phyloP scores from a whole-genome alignment of 371 early-diverging fungal species.

The Nematocida major region DNA sequence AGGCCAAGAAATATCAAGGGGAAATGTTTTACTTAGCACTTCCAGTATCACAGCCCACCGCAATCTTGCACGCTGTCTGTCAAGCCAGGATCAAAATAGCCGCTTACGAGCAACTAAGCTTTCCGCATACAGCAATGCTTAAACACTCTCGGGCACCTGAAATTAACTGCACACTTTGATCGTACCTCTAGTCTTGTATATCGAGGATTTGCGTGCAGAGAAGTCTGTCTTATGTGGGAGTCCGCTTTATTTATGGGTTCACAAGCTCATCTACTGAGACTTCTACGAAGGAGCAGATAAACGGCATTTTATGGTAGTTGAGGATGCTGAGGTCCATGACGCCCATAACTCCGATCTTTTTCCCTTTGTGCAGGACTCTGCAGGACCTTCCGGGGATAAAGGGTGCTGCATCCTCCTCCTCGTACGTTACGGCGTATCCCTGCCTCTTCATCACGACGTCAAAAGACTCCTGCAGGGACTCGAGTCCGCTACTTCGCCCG shows the following conservation, averaged over 20 bases:
- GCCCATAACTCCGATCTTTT: constrained; percentile 14
- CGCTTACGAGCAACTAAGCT: too few species aligned
- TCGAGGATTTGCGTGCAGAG: too few species aligned
- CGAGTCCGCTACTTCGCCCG: constrained; percentile 79
- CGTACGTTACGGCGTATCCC: constrained; percentile 1
- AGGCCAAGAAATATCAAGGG: too few species aligned
- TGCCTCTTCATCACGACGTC: constrained; percentile 42
- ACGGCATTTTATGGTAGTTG: constrained; percentile 34
- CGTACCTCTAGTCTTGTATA: too few species aligned
- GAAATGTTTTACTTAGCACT: too few species aligned
- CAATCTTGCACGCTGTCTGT: too few species aligned
- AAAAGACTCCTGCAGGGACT: constrained; percentile 40
- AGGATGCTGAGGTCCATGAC: constrained; percentile 6
- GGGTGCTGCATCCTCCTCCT: background rate
- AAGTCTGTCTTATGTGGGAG: background rate
- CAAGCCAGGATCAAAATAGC: too few species aligned
- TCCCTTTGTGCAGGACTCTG: background rate
- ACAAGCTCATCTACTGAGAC: constrained; percentile 27
- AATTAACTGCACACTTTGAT: too few species aligned
- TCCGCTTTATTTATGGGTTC: background rate
- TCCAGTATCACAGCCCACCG: too few species aligned
- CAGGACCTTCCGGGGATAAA: constrained; percentile 33
- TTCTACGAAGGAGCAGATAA: constrained; percentile 44
- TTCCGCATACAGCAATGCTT: too few species aligned
- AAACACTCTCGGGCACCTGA: too few species aligned